Evolutionary conservation across 441 rosid genomes (phyloP).

Genomic region (Flueggea neowawraea): DNA sequence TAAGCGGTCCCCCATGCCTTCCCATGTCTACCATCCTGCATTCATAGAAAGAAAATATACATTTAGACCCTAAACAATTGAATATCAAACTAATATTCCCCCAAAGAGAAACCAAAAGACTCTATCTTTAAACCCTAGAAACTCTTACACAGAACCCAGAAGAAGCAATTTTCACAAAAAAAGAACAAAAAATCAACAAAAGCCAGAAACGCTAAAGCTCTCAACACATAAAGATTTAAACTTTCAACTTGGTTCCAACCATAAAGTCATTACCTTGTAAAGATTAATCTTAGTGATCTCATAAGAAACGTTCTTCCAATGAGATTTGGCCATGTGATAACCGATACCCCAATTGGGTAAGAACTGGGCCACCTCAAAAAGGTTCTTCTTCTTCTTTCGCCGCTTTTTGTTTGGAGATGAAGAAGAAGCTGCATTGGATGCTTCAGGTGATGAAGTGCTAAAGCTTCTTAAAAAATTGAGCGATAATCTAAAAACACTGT

Average conservation of each 20-base stretch:
- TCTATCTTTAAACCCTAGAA: neutral
- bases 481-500: conserved; percentile 35
- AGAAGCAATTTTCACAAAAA: neutral
- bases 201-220: neutral
- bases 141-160: neutral
- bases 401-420: conserved; percentile 37
- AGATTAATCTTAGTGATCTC: conserved; percentile 94
- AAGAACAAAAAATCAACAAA: neutral
- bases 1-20: conserved; percentile 96
- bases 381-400: conserved; percentile 79
- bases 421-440: conserved; percentile 23
- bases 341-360: conserved; percentile 92
- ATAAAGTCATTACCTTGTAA: conserved; percentile 49
- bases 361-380: conserved; percentile 87
- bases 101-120: neutral
- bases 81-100: neutral
- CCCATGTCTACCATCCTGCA: conserved; percentile 94
- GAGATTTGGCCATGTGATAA: conserved; percentile 88
- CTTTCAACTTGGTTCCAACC: neutral
- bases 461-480: conserved; percentile 38
- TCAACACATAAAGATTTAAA: neutral
- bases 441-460: conserved; percentile 24
- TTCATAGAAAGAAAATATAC: conserved; percentile 8
- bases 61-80: conserved; percentile 11
- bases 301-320: conserved; percentile 78